Percentiles rank a stretch among this genome's conserved stretches.
These are phyloP conservation scores for Scleroderma citrinum DNA, from an alignment of 768 basidiomycete species.

Conservation along the genomic window DNA sequence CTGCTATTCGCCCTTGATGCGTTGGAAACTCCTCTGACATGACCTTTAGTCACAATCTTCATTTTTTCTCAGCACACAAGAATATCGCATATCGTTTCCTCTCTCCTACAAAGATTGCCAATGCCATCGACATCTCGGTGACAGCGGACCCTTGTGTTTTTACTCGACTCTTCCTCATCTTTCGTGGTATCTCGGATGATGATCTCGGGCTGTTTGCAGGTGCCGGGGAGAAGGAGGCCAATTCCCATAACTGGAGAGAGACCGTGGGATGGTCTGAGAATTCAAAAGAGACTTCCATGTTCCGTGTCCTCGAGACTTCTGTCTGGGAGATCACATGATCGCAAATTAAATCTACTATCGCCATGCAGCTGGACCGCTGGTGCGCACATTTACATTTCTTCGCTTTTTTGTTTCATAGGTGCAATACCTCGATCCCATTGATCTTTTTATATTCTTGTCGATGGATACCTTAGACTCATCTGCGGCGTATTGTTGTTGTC, in stretches of 20 bases:
- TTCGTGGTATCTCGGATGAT: constrained; percentile 76
- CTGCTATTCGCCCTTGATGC: constrained; percentile 7
- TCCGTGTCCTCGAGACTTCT: constrained; percentile 76
- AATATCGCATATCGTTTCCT: constrained; percentile 91
- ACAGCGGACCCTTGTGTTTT: constrained; percentile 75
- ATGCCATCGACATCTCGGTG: constrained; percentile 85
- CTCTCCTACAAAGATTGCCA: constrained; percentile 69
- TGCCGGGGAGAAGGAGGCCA: constrained; percentile 84
- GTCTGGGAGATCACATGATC: constrained; percentile 61
- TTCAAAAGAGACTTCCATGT: constrained; percentile 66
- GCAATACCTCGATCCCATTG: not conserved
- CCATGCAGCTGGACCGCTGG: constrained; percentile 14
- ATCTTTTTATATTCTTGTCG: not conserved
- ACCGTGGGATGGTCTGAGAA: constrained; percentile 77
- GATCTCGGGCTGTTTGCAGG: constrained; percentile 69
- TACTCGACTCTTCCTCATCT: constrained; percentile 82
- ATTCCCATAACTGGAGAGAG: constrained; percentile 74
- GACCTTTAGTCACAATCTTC: constrained; percentile 60
- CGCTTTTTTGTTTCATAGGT: constrained; percentile 1
- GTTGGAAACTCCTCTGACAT: constrained; percentile 2
- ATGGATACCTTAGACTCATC: not conserved
- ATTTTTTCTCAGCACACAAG: constrained; percentile 67
- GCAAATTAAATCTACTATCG: not conserved
- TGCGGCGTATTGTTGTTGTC: constrained; percentile 15
- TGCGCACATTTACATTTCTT: constrained; percentile 4